These are phyloP conservation scores for Lyophyllum atratum DNA, from an alignment of 768 basidiomycete species.

Conservation along the genomic window DNA sequence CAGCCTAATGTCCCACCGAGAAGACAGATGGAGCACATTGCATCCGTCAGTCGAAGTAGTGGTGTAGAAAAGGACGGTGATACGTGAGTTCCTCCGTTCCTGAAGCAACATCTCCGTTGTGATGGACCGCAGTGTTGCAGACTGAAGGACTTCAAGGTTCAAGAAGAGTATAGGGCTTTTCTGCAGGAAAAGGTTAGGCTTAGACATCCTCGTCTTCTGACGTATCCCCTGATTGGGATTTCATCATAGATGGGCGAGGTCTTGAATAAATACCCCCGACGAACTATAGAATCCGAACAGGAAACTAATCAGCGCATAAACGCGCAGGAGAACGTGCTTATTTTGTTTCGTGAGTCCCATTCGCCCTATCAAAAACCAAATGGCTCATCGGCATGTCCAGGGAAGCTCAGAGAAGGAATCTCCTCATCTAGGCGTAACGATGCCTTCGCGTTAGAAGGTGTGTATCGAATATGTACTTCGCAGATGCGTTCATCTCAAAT, in stretches of 20 bases:
- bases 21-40: slow-evolving; percentile 61
- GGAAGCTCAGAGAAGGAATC: slow-evolving; percentile 77
- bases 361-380: neutral
- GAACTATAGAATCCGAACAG: slow-evolving; percentile 30
- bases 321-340: slow-evolving; percentile 67
- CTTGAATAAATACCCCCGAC: slow-evolving; percentile 38
- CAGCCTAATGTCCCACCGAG: slow-evolving; percentile 9
- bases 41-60: slow-evolving; percentile 77
- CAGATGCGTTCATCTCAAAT: neutral
- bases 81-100: slow-evolving; percentile 49
- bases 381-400: slow-evolving; percentile 33
- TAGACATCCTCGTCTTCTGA: neutral
- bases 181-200: slow-evolving; percentile 64
- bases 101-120: slow-evolving; percentile 17
- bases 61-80: slow-evolving; percentile 76
- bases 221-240: neutral
- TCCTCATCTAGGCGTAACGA: slow-evolving; percentile 61
- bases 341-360: slow-evolving; percentile 63
- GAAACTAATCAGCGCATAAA: slow-evolving; percentile 46
- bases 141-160: slow-evolving; percentile 56
- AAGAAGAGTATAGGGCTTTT: slow-evolving; percentile 69
- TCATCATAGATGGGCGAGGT: slow-evolving; percentile 49
- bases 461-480: slow-evolving; percentile 5
- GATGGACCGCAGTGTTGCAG: slow-evolving; percentile 44
- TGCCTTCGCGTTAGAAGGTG: slow-evolving; percentile 69